Evolutionary conservation across 495 filamentous ascomycete species (phyloP).

Genomic region (Neurospora sp.): DNA sequence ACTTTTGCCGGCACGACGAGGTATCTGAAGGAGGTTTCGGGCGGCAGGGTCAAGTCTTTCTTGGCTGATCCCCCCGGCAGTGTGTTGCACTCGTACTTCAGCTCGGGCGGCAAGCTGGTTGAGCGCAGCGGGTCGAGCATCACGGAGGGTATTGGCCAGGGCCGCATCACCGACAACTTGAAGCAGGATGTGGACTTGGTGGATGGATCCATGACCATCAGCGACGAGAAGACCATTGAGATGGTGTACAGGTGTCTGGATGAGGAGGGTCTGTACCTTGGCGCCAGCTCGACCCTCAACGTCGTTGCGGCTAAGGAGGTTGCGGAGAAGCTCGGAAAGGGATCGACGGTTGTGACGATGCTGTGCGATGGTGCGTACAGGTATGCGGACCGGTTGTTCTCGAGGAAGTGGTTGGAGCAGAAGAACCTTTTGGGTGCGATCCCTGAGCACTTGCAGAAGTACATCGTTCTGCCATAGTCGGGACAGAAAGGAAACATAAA

Average conservation of each 20-base stretch:
- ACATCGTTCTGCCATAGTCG: conserved; percentile 73
- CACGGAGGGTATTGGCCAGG: conserved; percentile 96
- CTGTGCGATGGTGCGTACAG: conserved; percentile 93
- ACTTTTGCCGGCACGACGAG: conserved; percentile 84
- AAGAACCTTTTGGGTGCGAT: conserved; percentile 79
- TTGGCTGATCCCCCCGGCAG: conserved; percentile 89
- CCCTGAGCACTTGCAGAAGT: conserved; percentile 77
- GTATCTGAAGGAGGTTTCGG: conserved; percentile 76
- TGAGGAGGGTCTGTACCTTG: conserved; percentile 94
- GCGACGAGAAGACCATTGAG: conserved; percentile 87
- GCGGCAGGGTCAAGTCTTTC: conserved; percentile 75
- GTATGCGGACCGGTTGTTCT: conserved; percentile 91
- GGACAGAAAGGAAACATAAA: conserved; percentile 3
- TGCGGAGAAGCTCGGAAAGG: conserved; percentile 79
- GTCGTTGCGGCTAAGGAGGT: conserved; percentile 93
- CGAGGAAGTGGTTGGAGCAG: conserved; percentile 71
- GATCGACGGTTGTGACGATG: conserved; percentile 86
- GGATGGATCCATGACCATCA: conserved; percentile 77
- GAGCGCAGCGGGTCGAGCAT: conserved; percentile 84
- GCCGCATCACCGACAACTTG: conserved; percentile 90
- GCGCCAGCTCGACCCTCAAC: conserved; percentile 85
- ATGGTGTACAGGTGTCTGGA: conserved; percentile 98
- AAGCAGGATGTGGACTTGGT: conserved; percentile 72
- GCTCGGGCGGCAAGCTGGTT: conserved; percentile 66
- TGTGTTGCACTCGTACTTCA: conserved; percentile 86